Evolutionary conservation across 306 rosid species (phyloP), one percentile per base, ranked within the genome.

Genomic region (Cicer chorassanicum): DNA sequence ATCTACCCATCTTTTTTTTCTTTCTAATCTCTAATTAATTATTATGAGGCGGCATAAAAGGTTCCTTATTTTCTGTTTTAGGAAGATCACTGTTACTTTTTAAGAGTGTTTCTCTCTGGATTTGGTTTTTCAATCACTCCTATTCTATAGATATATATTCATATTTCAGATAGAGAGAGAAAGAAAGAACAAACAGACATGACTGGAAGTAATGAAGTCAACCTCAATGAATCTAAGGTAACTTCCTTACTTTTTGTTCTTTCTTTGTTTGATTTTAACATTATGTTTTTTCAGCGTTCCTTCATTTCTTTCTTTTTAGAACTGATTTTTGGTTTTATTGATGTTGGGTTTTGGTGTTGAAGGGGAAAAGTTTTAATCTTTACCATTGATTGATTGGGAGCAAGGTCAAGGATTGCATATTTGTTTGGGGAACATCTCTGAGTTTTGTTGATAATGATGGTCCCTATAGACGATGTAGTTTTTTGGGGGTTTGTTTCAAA

Each of bases 201-300:
- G 95, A 88, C 95, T 76, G 86, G 92, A 4, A 80, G 86, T 70
- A 86, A 78, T 86, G 92, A 86, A 81, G 90, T 89, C 92, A 89
- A 89, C 87, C 90, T 84, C 53, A 87, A 68, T 82, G 95, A 89
- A 87, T 89, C 92, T 76, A 89, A 83, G 94, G 98, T 92, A 84
- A 73, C 38, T 65, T 70, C 50, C 74, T 43, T 77, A 0, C 40
- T 7, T 21, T 0, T n/a, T 13, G 1, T 50, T 61, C 42, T 70
- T 9, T 7, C 24, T 44, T 42, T 71, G 1, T 83, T 76, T 54
- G 6, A 8, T 42, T 8, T 15, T 2, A 7, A 8, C 42, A 19
- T 63, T 65, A 4, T 76, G 53, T 64, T 4, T 80, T 76, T 10
- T 73, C 73, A 12, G 44, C 14, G 5, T 51, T 61, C 24, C 40